Evolutionary conservation across 1,284 basidiomycete genomes (phyloP), one percentile per base, ranked within the genome.

Genomic region (Ustilago shanxiensis): DNA sequence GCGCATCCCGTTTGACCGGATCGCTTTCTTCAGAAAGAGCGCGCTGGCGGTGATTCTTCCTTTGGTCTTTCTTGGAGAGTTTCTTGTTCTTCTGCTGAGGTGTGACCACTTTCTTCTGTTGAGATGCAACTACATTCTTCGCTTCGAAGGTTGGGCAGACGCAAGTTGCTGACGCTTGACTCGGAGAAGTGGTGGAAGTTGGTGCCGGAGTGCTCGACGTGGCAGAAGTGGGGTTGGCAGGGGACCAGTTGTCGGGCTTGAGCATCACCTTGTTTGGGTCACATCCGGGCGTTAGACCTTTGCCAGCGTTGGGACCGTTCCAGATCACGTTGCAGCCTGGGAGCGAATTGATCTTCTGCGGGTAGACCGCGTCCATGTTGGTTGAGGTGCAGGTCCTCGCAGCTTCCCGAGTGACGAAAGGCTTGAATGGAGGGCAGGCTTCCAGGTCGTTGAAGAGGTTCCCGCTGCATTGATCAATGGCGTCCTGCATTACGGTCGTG

Each of bases 381-480:
- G 44, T 45, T 11, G 44, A 45, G 44, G 18, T 54, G 63, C 77
- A 79, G 0, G 18, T 14, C 1, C 16, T 8, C 4, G 66, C 28
- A 2, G 33, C 60, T 6, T 51, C 16, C 13, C 73, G 51, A 31
- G 74, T 60, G n/a, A 81, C 16, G 31, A 66, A 50, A 33, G 41
- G 10, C 4, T 47, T 50, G n/a, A 81, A 56, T 5, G 79, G 79
- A n/a, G 79, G 53, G 49, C 89, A 90, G 3, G 88, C 87, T 55
- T 88, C 87, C 2, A 89, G 87, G 20, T 87, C 82, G 35, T 85
- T 86, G 13, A 74, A 75, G 70, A 81, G 37, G 24, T 87, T 83
- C 59, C 88, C 86, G 76, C 88, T 87, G 84, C 89, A 90, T 28
- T 87, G 74, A 79, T 89, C 87, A 67, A 89, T 89, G 18, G 89